Evolutionary conservation across 179 eudicot species (phyloP), one percentile per base, ranked within the genome.

Genomic region (Camellia oleifera): DNA sequence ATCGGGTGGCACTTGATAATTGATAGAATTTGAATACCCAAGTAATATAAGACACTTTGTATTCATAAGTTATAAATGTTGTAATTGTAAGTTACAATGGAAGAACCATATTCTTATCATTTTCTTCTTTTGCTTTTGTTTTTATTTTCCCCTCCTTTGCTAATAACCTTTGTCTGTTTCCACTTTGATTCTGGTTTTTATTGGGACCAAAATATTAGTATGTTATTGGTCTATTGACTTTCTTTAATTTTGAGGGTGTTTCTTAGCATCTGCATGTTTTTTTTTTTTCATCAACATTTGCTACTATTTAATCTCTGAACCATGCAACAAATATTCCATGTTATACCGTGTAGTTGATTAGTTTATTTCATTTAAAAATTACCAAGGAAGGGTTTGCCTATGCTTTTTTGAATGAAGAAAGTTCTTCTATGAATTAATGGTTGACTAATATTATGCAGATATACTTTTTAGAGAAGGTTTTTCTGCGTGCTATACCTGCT

Each of bases 401-500:
- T 57, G 13, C 32, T 42, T 56, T 40, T 75, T 63, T 63, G 50
- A 78, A 62, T 4, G 67, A 69, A 56, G 62, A 54, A 18, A 77
- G 7, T 17, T 56, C 13, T 66, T 5, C 15, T 4, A 20, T 69
- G 11, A 13, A 45, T 17, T 44, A 17, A 74, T 11, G 44, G 62
- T 56, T 66, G 2, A 15, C 66, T 76, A 20, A 69, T 65, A 80
- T 50, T 48, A 45, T 52, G 56, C 81, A 89, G 96, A 75, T 78
- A 18, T 17, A 76, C 67, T 78, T 69, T 72, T 65, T 76, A 20
- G 88, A 86, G 86, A 90, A 84, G 87, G 53, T 84, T 81, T 74
- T 85, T 11, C 53, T 83, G 82, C 72, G 53, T 56, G 65, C 86
- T 76, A 58, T 82, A 67, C 83, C 90, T 74, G 87, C 86, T 78